phyloP scores from a whole-genome alignment of 2,329 filamentous ascomycete genomes.

The Fusarium fracticaudum region DNA sequence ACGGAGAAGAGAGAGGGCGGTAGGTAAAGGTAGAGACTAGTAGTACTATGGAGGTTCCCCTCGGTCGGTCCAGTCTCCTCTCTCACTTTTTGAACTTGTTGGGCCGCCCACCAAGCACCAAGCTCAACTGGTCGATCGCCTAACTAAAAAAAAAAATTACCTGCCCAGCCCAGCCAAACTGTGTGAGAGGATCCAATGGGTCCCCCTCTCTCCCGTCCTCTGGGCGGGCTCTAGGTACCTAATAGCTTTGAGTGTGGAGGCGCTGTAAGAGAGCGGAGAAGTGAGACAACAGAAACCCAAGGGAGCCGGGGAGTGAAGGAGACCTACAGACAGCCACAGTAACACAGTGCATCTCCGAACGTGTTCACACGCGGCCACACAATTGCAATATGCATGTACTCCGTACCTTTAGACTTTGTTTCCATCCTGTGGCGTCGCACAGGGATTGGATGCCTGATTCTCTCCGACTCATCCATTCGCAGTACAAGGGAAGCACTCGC shows the following conservation, averaged over 20 bases:
- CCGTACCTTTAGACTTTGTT: background rate
- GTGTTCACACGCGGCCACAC: background rate
- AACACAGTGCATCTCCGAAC: constrained; percentile 13
- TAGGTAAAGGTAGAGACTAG: background rate
- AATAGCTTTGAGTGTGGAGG: constrained; percentile 34
- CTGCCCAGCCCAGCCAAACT: constrained; percentile 21
- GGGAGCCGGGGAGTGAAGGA: constrained; percentile 12
- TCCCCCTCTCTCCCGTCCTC: background rate
- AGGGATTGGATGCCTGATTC: constrained; percentile 23
- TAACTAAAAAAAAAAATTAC: constrained; percentile 27
- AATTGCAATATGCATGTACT: background rate
- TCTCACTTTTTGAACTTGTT: constrained; percentile 43
- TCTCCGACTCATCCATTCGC: constrained; percentile 26
- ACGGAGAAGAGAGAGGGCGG: background rate
- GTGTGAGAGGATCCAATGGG: constrained; percentile 33
- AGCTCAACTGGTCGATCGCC: constrained; percentile 43
- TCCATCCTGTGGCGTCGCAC: constrained; percentile 19
- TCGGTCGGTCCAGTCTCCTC: constrained; percentile 3
- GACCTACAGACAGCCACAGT: constrained; percentile 25
- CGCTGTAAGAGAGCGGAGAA: constrained; percentile 38
- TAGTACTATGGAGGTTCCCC: background rate
- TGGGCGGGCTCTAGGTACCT: constrained; percentile 3
- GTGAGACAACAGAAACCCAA: constrained; percentile 34
- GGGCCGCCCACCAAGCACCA: constrained; percentile 42
- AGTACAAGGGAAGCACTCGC: constrained; percentile 31